Evolutionary conservation across 169 alveolate genomes (phyloP), one percentile per base, ranked within the genome.

Genomic region (Toxoplasma gondii): DNA sequence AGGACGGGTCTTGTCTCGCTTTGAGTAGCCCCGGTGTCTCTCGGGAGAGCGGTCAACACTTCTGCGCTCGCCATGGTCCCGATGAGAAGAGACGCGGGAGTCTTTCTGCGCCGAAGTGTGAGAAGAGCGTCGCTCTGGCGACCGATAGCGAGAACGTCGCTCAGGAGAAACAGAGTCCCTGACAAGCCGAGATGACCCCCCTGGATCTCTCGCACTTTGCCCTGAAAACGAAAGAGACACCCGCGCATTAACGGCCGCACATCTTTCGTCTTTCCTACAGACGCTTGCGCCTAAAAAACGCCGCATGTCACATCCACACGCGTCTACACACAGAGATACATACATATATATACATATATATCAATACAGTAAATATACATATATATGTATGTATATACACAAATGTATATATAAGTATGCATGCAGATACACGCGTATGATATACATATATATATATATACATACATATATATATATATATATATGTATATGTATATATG

Each of bases 1-100:
- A 36, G 86, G n/a, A 27, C n/a, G 45, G 5, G 44, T 45, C 86
- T n/a, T 17, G 29, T 78, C 86, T 78, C 86, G 86, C 45, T 38
- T 78, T 16, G 86, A 78, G 86, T 78, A 78, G 86, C 86, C 86
- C n/a, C 86, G 86, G n/a, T 78, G 86, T 16, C 86, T 17, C 39
- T 78, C 86, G 2, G 86, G 86, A n/a, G 86, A 78, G n/a, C 44
- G 39, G 2, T 78, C 86, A 10, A 41, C 45, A n/a, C 49, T 78
- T 10, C 86, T 17, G 7, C 45, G 9, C n/a, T 64, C 74, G 74
- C 74, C n/a, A 22, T 64, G n/a, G 74, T 31, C 74, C 4, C 22
- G 74, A 31, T 12, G 58, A 12, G 4, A 12, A 49, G 58, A 49
- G 12, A 12, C 58, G 22, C 58, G 22, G 22, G 58, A 49, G 12